These are phyloP conservation scores for Glycine tomentella DNA, from an alignment of 306 rosid genomes.

Conservation along the genomic window DNA sequence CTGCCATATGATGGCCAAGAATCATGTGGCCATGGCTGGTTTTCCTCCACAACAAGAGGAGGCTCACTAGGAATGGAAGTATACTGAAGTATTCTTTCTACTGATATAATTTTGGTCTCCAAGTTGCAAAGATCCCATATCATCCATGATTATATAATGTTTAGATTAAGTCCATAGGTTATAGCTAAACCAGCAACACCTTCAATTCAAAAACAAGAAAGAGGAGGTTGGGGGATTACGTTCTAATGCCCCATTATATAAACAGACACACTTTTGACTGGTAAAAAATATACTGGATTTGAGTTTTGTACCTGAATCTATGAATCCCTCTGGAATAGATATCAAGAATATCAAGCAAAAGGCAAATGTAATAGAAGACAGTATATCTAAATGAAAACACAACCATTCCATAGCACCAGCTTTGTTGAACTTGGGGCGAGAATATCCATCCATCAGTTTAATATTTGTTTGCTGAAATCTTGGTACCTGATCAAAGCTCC, in stretches of 20 bases:
- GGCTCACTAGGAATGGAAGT: constrained; percentile 67
- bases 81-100: constrained; percentile 75
- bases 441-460: constrained; percentile 66
- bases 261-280: not conserved
- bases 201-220: constrained; percentile 15
- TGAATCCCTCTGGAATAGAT: constrained; percentile 62
- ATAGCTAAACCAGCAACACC: constrained; percentile 79
- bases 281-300: not conserved
- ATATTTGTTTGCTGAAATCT: constrained; percentile 66
- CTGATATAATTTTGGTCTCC: constrained; percentile 77
- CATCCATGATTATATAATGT: constrained; percentile 57
- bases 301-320: constrained; percentile 60
- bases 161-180: constrained; percentile 73
- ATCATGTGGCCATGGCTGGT: constrained; percentile 53
- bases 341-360: constrained; percentile 66
- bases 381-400: constrained; percentile 65
- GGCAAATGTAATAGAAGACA: constrained; percentile 67
- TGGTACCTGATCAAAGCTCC: constrained; percentile 65
- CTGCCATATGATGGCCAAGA: constrained; percentile 73
- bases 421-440: constrained; percentile 61
- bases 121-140: constrained; percentile 59
- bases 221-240: not conserved
- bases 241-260: not conserved
- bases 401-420: constrained; percentile 74
- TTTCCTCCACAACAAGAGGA: constrained; percentile 64